A percentile compares a stretch with the other conserved stretches of the same genome.
phyloP scores from a whole-genome alignment of 2,329 filamentous ascomycete genomes.

The Aquanectria penicillioides region DNA sequence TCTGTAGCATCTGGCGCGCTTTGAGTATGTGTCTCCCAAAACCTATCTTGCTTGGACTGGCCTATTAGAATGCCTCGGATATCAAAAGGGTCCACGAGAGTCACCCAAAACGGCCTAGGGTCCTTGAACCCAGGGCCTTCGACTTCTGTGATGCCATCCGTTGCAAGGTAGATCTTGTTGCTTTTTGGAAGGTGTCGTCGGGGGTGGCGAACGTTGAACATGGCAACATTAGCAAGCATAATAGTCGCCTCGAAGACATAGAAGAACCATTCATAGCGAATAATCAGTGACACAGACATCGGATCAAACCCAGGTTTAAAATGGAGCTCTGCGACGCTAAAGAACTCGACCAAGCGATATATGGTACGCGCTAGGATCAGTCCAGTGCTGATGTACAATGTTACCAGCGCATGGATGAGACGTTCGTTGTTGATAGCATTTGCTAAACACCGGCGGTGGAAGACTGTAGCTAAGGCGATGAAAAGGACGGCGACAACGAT shows the following conservation, averaged over 20 bases:
- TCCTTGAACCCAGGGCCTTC: slow-evolving; percentile 61
- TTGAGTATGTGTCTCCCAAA: slow-evolving; percentile 46
- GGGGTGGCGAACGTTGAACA: slow-evolving; percentile 63
- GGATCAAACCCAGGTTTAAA: slow-evolving; percentile 51
- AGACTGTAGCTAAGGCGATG: slow-evolving; percentile 56
- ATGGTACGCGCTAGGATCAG: slow-evolving; percentile 65
- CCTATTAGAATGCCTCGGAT: slow-evolving; percentile 47
- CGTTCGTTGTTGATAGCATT: slow-evolving; percentile 47
- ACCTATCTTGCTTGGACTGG: slow-evolving; percentile 45
- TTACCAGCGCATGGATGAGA: slow-evolving; percentile 52
- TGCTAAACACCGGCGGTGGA: slow-evolving; percentile 57
- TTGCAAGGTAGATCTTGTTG: slow-evolving; percentile 60
- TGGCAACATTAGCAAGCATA: slow-evolving; percentile 61
- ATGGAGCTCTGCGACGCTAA: slow-evolving; percentile 55
- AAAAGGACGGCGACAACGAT: slow-evolving; percentile 62
- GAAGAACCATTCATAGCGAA: slow-evolving; percentile 69
- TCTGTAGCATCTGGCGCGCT: background rate
- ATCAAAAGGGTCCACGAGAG: slow-evolving; percentile 55
- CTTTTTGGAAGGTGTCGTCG: slow-evolving; percentile 59
- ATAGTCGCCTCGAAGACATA: slow-evolving; percentile 65
- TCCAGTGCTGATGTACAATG: slow-evolving; percentile 60
- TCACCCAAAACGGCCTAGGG: slow-evolving; percentile 53
- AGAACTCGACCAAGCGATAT: slow-evolving; percentile 69
- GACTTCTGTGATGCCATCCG: slow-evolving; percentile 61
- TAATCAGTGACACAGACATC: slow-evolving; percentile 51